phyloP scores from a whole-genome alignment of 2,329 filamentous ascomycete species.

The Aspergillus texensis region DNA sequence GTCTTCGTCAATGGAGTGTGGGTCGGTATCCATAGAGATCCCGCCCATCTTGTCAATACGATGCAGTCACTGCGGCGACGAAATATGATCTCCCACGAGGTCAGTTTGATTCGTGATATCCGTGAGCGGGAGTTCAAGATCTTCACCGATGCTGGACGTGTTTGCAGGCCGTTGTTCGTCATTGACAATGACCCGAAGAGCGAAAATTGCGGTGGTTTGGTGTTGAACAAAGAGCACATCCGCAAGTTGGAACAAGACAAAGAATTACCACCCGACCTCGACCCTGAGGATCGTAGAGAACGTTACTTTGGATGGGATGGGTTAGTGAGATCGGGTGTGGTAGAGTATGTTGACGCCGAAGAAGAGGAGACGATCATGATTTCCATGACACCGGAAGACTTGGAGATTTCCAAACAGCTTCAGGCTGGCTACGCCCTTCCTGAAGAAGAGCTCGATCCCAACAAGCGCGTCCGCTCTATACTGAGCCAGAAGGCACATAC shows the following conservation, averaged over 20 bases:
- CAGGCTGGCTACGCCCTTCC: constrained; percentile 65
- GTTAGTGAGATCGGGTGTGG: constrained; percentile 78
- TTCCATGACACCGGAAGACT: constrained; percentile 95
- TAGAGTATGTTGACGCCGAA: constrained; percentile 96
- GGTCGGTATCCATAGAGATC: constrained; percentile 93
- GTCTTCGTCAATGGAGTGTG: constrained; percentile 98
- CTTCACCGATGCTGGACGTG: constrained; percentile 93
- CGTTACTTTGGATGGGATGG: constrained; percentile 85
- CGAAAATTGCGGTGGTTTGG: constrained; percentile 72
- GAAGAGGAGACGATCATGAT: constrained; percentile 99
- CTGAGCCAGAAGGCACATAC: constrained; percentile 85
- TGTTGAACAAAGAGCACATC: constrained; percentile 84
- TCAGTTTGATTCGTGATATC: constrained; percentile 93
- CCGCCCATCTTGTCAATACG: constrained; percentile 78
- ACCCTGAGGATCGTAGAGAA: constrained; percentile 59
- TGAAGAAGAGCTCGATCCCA: constrained; percentile 72
- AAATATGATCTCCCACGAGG: constrained; percentile 84
- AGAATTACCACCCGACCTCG: constrained; percentile 63
- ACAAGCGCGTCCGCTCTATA: constrained; percentile 84
- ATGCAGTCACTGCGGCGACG: constrained; percentile 77
- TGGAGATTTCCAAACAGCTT: constrained; percentile 74
- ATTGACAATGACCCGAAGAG: constrained; percentile 83
- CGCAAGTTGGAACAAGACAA: constrained; percentile 73
- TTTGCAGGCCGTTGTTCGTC: constrained; percentile 91
- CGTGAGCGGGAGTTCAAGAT: constrained; percentile 98